Conservation (phyloP, 1,284 basidiomycete genomes). For the Cryptococcus hybrid region DNA sequence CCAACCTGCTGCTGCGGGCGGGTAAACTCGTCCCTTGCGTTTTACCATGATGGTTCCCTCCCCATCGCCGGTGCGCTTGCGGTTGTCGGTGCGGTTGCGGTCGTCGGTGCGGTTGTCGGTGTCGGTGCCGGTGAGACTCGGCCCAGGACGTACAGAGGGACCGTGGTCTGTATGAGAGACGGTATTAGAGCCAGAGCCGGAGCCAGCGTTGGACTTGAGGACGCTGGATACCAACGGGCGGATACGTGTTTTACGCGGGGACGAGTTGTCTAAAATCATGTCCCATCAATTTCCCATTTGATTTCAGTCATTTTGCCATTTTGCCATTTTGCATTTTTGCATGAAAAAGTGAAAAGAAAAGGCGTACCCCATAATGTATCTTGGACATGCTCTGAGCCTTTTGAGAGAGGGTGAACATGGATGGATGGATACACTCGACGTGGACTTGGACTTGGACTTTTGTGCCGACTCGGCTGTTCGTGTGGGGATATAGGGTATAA, state of each 20-base stretch:
- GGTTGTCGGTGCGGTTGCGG: no score
- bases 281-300: not conserved
- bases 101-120: no score
- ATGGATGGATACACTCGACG: no score
- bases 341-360: not conserved
- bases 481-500: not conserved
- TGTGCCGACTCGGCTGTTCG: no score
- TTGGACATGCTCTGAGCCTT: conserved; percentile 48
- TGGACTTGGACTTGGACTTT: no score
- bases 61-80: no score
- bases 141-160: no score
- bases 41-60: no score
- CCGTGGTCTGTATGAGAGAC: not conserved
- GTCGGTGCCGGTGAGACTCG: no score
- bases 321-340: not conserved
- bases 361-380: conserved; percentile 47
- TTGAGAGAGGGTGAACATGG: conserved; percentile 49
- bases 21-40: no score
- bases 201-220: not conserved
- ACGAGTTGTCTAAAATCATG: conserved; percentile 25
- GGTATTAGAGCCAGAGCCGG: not conserved
- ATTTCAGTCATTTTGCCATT: not conserved
- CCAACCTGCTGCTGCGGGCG: no score
- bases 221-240: conserved; percentile 12
- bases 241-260: conserved; percentile 25